Evolutionary conservation across 2,329 filamentous ascomycete species (phyloP).

Genomic region (Ascosphaera apis): DNA sequence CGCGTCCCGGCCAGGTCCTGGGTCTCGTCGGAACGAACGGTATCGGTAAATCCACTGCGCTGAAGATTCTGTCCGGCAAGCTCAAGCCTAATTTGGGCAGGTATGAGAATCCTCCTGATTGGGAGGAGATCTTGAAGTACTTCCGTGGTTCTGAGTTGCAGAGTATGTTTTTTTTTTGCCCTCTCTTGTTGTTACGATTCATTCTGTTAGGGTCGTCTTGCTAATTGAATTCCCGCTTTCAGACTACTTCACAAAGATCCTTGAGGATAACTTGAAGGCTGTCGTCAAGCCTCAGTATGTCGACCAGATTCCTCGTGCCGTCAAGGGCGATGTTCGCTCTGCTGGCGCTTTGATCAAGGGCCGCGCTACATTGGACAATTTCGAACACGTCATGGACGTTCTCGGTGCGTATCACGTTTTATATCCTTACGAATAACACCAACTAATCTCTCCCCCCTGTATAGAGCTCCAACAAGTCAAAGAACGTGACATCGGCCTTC

Average conservation of each 20-base stretch:
- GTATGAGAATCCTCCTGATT: constrained; percentile 91
- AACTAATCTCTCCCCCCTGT: constrained; percentile 5
- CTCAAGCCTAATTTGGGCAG: constrained; percentile 92
- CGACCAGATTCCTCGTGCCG: constrained; percentile 85
- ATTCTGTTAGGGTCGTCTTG: background rate
- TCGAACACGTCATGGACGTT: constrained; percentile 58
- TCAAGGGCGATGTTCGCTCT: constrained; percentile 57
- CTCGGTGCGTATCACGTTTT: constrained; percentile 28
- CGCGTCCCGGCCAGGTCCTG: constrained; percentile 80
- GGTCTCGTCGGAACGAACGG: constrained; percentile 97
- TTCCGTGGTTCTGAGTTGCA: constrained; percentile 95
- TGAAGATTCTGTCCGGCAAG: constrained; percentile 97
- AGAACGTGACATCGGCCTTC: constrained; percentile 69
- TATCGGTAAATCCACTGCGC: constrained; percentile 98
- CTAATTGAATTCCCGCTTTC: constrained; percentile 7
- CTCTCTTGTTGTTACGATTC: background rate
- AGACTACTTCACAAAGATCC: constrained; percentile 97
- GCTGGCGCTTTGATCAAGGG: constrained; percentile 59
- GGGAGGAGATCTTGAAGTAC: constrained; percentile 97
- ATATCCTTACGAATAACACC: background rate
- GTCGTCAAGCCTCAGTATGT: constrained; percentile 99
- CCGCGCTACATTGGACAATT: constrained; percentile 53
- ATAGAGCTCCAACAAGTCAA: constrained; percentile 66
- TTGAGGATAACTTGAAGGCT: constrained; percentile 92
- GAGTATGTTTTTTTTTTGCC: constrained; percentile 32